Conservation (phyloP, 2,329 filamentous ascomycete genomes). For the Xylariaceae sp. region DNA sequence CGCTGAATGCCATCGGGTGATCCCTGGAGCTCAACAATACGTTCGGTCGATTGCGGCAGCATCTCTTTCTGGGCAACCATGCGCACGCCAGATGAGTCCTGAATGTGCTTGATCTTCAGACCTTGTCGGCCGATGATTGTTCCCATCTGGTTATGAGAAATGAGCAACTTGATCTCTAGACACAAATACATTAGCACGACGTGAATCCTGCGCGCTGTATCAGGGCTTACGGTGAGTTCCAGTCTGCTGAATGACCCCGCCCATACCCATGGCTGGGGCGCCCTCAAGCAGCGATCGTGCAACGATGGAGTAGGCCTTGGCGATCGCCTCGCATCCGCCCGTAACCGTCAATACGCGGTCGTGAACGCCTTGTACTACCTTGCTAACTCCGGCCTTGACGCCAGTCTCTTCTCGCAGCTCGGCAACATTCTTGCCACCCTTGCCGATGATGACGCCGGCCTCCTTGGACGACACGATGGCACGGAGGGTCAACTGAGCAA, state of each 20-base stretch:
- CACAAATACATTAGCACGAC: constrained; percentile 23
- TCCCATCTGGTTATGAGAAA: constrained; percentile 99
- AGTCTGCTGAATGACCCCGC: constrained; percentile 78
- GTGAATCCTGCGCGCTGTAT: not conserved
- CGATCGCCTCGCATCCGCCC: constrained; percentile 80
- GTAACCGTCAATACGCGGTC: constrained; percentile 96
- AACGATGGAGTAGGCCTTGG: constrained; percentile 90
- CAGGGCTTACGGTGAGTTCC: constrained; percentile 83
- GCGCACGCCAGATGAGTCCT: constrained; percentile 91
- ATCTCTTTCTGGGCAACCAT: constrained; percentile 99
- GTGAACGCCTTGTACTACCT: constrained; percentile 95
- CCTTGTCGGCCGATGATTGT: constrained; percentile 97
- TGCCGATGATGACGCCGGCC: constrained; percentile 97
- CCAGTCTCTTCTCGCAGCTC: constrained; percentile 96
- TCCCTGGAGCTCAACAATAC: constrained; percentile 94
- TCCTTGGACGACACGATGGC: constrained; percentile 99
- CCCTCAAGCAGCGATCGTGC: constrained; percentile 89
- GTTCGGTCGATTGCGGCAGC: constrained; percentile 97
- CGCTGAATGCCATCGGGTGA: constrained; percentile 93
- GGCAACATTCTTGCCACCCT: constrained; percentile 96
- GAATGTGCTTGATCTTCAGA: constrained; percentile 98
- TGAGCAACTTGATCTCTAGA: constrained; percentile 90
- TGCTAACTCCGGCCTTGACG: constrained; percentile 96
- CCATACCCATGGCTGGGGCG: constrained; percentile 93
- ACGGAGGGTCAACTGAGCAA: constrained; percentile 86